These are phyloP conservation scores for Paraconiothyrium brasiliense DNA, from an alignment of 2,329 filamentous ascomycete genomes.

Conservation along the genomic window DNA sequence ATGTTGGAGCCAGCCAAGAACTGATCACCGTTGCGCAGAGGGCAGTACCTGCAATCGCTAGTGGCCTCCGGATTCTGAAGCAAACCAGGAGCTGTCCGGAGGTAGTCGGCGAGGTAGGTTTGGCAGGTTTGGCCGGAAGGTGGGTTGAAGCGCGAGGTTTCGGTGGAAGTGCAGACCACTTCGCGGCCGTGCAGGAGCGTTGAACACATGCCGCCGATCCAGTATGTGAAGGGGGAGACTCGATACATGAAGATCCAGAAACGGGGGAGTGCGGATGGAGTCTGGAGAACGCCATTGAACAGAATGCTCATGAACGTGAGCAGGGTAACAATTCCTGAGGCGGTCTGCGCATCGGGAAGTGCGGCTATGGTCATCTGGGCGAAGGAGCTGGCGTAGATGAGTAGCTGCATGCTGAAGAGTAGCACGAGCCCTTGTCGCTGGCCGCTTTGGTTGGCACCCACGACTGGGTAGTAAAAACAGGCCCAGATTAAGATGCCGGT, in stretches of 20 bases:
- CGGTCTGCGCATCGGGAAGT: constrained; percentile 74
- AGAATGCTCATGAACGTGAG: constrained; percentile 63
- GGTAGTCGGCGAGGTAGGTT: constrained; percentile 56
- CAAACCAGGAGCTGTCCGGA: constrained; percentile 48
- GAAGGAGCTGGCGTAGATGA: constrained; percentile 77
- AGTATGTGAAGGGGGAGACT: constrained; percentile 73
- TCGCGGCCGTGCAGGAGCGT: constrained; percentile 53
- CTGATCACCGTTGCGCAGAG: constrained; percentile 54
- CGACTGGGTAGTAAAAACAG: constrained; percentile 71
- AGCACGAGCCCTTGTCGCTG: constrained; percentile 68
- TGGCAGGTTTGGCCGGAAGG: constrained; percentile 51
- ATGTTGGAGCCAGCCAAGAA: constrained; percentile 56
- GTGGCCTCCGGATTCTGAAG: constrained; percentile 56
- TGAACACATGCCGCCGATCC: constrained; percentile 51
- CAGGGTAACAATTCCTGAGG: constrained; percentile 67
- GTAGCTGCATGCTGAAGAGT: constrained; percentile 70
- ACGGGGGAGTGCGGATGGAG: constrained; percentile 65
- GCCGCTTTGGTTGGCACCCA: constrained; percentile 51
- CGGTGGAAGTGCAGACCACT: constrained; percentile 58
- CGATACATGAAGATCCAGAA: constrained; percentile 86
- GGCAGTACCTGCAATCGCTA: constrained; percentile 60
- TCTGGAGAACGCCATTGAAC: constrained; percentile 67
- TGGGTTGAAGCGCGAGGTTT: constrained; percentile 52
- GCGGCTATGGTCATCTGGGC: constrained; percentile 78
- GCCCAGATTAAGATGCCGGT: constrained; percentile 70